Base-by-base conservation (phyloP, 352 stramenopile genomes). In the Phytopythium montanum region DNA sequence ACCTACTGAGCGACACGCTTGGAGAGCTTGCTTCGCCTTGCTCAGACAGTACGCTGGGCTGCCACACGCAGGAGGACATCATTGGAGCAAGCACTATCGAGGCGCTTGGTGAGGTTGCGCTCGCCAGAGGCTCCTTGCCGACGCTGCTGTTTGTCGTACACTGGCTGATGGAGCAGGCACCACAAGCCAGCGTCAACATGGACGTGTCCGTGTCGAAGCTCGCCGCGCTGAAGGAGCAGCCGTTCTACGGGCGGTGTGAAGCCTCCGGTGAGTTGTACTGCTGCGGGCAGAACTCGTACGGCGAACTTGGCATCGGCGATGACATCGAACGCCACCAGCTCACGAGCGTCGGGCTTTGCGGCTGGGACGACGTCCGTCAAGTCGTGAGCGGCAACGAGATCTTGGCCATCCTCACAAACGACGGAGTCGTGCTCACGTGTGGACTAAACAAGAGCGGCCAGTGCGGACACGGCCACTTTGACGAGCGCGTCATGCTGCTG, bases 401-500 rank as follows among this genome's bases (percentile, higher is more conserved):
- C 46, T 64, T 94, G 25, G 82, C 83, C 1, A 78, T 94, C 52
- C 68, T 96, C 25, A 96, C 86, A 5, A 92, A 90, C 64, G 76
- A 83, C 46, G 87, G 87, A 5, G 80, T 90, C 13, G 72, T 96
- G 9, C 59, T 93, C 31, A 94, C 84, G 4, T 94, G 85, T 42
- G 87, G 87, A 3, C 68, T 94, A 2, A 96, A 96, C 70, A 94
- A 96, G 52, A 96, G 81, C 48, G 87, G 87, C 0, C 87, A 96
- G 55, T 96, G 87, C 25, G 87, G 87, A 10, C 87, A 96, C 8
- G 87, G 87, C 2, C 81, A 95, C 62, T 94, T 92, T 65, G 85
- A 96, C 58, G 85, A 96, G 42, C 72, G 87, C 33, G 85, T 96
- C 9, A 93, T 94, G 81, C 73, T 92, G 28, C 76, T 92, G 7